These are phyloP conservation scores for Paramecium sexaurelia DNA, from an alignment of 73 alveolate species.

Conservation along the genomic window DNA sequence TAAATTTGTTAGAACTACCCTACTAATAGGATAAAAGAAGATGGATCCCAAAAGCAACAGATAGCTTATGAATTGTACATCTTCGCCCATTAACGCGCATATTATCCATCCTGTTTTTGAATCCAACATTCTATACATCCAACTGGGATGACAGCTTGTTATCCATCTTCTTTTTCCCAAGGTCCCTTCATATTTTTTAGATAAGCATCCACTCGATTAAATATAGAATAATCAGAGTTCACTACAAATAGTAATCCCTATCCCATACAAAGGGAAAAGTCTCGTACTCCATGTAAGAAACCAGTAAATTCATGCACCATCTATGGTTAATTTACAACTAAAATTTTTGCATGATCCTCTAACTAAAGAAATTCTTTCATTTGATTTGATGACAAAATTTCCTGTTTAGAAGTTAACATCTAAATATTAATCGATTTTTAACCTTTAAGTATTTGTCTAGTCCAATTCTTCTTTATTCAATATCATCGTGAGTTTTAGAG, in stretches of 20 bases:
- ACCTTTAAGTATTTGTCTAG: slow-evolving; percentile 61
- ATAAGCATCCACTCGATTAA: slow-evolving; percentile 65
- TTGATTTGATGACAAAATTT: slow-evolving; percentile 27
- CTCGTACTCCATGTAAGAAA: slow-evolving; percentile 65
- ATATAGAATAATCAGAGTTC: slow-evolving; percentile 56
- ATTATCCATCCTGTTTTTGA: slow-evolving; percentile 19
- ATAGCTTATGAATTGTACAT: slow-evolving; percentile 60
- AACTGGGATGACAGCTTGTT: slow-evolving; percentile 52
- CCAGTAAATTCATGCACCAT: slow-evolving; percentile 52
- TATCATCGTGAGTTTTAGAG: slow-evolving; percentile 49
- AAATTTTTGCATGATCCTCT: slow-evolving; percentile 59
- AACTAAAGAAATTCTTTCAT: slow-evolving; percentile 64
- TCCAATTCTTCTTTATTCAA: slow-evolving; percentile 63
- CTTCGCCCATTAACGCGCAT: slow-evolving; percentile 53
- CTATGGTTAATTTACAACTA: slow-evolving; percentile 54
- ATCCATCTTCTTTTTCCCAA: slow-evolving; percentile 67
- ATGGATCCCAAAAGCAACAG: slow-evolving; percentile 68
- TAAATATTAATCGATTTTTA: not conserved
- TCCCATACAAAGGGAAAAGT: slow-evolving; percentile 28
- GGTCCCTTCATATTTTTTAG: slow-evolving; percentile 67
- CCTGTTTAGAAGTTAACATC: slow-evolving; percentile 30
- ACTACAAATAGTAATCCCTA: slow-evolving; percentile 62
- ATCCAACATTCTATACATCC: slow-evolving; percentile 67
- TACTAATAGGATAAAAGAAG: slow-evolving; percentile 40
- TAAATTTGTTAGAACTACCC: slow-evolving; percentile 39